Evolutionary conservation across 768 basidiomycete species (phyloP).

Genomic region (Termitomyces sp.): DNA sequence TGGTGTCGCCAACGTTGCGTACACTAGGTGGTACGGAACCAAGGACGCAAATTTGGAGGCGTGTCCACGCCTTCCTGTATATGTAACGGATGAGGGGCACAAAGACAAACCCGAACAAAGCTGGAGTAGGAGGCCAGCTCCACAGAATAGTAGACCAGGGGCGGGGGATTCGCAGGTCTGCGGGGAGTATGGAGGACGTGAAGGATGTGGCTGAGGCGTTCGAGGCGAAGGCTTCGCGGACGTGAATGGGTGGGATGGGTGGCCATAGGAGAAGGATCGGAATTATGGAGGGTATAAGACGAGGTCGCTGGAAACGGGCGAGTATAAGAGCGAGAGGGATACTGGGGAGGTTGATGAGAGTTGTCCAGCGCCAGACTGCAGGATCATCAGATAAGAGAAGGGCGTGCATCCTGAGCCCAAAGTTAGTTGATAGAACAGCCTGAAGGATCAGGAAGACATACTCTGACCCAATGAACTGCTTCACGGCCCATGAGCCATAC

Average conservation of each 20-base stretch:
- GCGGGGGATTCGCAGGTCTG: slow-evolving; percentile 31
- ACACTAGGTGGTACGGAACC: slow-evolving; percentile 32
- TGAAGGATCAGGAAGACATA: slow-evolving; percentile 22
- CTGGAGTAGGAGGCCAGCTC: slow-evolving; percentile 58
- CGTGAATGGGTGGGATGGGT: slow-evolving; percentile 31
- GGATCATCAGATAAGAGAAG: slow-evolving; percentile 66
- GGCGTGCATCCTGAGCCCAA: slow-evolving; percentile 51
- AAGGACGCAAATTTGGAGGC: slow-evolving; percentile 40
- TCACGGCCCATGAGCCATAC: slow-evolving; percentile 72
- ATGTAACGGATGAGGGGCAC: slow-evolving; percentile 43
- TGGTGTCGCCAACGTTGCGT: slow-evolving; percentile 16
- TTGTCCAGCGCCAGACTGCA: slow-evolving; percentile 71
- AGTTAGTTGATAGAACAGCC: background rate
- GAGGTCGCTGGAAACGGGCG: slow-evolving; percentile 46
- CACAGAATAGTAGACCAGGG: slow-evolving; percentile 7
- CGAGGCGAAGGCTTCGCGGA: slow-evolving; percentile 21
- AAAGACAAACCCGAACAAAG: slow-evolving; percentile 50
- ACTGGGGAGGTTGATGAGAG: slow-evolving; percentile 70
- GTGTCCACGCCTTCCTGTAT: slow-evolving; percentile 38
- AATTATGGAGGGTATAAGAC: slow-evolving; percentile 31
- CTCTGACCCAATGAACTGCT: slow-evolving; percentile 69
- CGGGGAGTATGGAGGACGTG: slow-evolving; percentile 17
- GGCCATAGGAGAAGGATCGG: slow-evolving; percentile 49
- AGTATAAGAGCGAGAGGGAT: slow-evolving; percentile 66
- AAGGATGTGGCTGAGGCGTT: slow-evolving; percentile 24